Percentiles rank a stretch among this genome's conserved stretches.
Conservation (phyloP, 2,329 filamentous ascomycete species). For the Fusarium sp. region DNA sequence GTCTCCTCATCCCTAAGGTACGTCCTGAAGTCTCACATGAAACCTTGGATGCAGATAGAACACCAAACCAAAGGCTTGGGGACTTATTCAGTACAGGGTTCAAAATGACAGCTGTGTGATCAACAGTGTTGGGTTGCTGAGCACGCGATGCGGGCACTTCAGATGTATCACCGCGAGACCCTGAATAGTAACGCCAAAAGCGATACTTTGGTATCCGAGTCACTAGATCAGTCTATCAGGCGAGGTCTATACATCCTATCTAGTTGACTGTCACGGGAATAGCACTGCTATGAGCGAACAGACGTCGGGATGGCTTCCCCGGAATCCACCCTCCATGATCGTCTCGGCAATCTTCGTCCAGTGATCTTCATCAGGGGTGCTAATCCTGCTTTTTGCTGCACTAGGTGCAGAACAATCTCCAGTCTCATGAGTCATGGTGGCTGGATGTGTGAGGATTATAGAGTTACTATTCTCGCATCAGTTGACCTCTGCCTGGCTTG, state of each 20-base stretch:
- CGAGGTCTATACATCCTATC: rapidly evolving
- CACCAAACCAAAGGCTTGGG: too few relatives aligned
- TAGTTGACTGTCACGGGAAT: not conserved
- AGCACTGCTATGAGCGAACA: not conserved
- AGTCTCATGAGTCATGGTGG: too few relatives aligned
- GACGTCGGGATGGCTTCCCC: not conserved
- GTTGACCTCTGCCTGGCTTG: rapidly evolving
- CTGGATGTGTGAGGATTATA: not conserved
- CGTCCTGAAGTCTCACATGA: rapidly evolving
- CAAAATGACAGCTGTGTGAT: too few relatives aligned
- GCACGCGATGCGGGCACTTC: too few relatives aligned
- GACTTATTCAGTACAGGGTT: too few relatives aligned
- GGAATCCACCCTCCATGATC: not conserved
- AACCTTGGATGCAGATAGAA: not conserved
- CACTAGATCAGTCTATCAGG: rapidly evolving
- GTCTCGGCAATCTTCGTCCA: not conserved
- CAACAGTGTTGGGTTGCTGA: too few relatives aligned
- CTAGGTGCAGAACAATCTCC: not conserved
- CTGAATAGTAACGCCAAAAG: too few relatives aligned
- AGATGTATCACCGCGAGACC: too few relatives aligned
- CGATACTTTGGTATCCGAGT: not conserved
- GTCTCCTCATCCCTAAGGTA: rapidly evolving
- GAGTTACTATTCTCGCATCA: rapidly evolving
- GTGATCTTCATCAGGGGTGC: not conserved
- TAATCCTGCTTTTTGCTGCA: not conserved